These are phyloP conservation scores for Chytridium lagenaria DNA, from an alignment of 371 early-diverging fungal species.

Conservation along the genomic window DNA sequence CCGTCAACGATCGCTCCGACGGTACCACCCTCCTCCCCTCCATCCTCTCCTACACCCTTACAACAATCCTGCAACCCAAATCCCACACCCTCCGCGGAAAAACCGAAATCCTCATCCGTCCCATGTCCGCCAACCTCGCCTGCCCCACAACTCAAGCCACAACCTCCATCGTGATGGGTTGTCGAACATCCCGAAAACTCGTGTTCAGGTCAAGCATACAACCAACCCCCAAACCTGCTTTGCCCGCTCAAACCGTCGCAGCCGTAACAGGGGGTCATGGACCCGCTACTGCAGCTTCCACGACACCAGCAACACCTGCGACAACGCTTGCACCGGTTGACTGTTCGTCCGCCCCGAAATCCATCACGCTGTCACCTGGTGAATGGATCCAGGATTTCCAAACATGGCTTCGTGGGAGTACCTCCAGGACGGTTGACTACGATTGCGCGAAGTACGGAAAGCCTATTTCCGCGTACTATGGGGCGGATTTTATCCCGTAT, in stretches of 20 bases:
- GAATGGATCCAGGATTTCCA: slow-evolving; percentile 28
- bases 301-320: not conserved
- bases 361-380: slow-evolving; percentile 22
- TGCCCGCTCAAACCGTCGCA: not conserved
- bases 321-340: not conserved
- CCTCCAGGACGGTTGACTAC: slow-evolving; percentile 21
- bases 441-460: slow-evolving; percentile 30
- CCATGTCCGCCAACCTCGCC: not conserved
- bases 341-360: slow-evolving; percentile 19
- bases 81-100: not conserved
- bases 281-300: not conserved
- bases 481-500: slow-evolving; percentile 31
- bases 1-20: not conserved
- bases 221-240: not conserved
- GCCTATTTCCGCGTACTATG: slow-evolving; percentile 33
- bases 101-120: not conserved
- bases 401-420: slow-evolving; percentile 11
- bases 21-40: not conserved
- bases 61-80: not conserved
- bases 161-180: not conserved
- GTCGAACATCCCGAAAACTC: not conserved
- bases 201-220: not conserved
- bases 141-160: not conserved
- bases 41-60: not conserved
- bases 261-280: not conserved